Percentiles rank a stretch among this genome's conserved stretches.
Evolutionary conservation across 176 grass and related monocot genomes (phyloP).

Genomic region (Typha latifolia): DNA sequence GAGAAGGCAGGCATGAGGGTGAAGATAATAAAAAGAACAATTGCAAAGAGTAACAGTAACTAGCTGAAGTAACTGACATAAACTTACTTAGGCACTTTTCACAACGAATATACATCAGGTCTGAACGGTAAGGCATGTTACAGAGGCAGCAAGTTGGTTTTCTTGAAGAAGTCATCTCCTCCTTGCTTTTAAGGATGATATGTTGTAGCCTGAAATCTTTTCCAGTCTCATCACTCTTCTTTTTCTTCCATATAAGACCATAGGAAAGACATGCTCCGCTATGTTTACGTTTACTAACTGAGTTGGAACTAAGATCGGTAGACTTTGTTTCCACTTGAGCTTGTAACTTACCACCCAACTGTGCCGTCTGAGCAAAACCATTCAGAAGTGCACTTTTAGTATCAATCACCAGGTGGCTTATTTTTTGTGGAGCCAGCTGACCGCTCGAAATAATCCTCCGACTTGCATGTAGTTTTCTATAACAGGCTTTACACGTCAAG

Average conservation of each 20-base stretch:
- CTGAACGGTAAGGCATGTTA: constrained; percentile 46
- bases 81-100: constrained; percentile 74
- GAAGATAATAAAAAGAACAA: constrained; percentile 8
- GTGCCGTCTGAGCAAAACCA: not conserved
- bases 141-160: constrained; percentile 75
- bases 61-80: constrained; percentile 16
- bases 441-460: constrained; percentile 4
- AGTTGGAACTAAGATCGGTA: constrained; percentile 23
- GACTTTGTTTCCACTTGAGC: constrained; percentile 31
- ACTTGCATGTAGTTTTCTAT: constrained; percentile 29
- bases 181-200: constrained; percentile 68
- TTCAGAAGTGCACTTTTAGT: constrained; percentile 3
- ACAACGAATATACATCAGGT: constrained; percentile 70
- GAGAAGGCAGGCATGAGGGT: not conserved
- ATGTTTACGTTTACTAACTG: constrained; percentile 35
- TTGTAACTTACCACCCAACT: constrained; percentile 17
- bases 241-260: constrained; percentile 80
- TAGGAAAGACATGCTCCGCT: constrained; percentile 27
- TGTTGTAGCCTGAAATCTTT: constrained; percentile 57
- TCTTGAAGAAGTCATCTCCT: constrained; percentile 27
- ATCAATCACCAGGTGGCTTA: not conserved
- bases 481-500: constrained; percentile 65
- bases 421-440: constrained; percentile 16
- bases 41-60: constrained; percentile 12
- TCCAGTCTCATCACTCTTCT: constrained; percentile 32